Base-by-base conservation (phyloP, 1,284 basidiomycete species). In the Ceratobasidium sp. region DNA sequence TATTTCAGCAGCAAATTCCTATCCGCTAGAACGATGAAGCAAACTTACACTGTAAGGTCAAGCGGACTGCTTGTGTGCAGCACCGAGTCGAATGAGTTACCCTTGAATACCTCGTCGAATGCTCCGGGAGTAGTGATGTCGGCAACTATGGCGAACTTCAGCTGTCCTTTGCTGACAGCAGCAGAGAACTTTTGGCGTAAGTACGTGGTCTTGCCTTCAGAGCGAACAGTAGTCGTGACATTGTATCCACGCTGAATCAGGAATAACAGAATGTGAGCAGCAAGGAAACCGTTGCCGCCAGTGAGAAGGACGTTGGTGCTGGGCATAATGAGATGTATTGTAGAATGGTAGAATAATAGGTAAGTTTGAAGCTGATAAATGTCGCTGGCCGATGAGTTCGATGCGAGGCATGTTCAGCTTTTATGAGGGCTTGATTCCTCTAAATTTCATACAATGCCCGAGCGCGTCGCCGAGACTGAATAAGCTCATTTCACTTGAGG, bases 41-140 rank as follows among this genome's bases (percentile, higher is more conserved):
- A 21, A 13, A 61, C 73, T 69, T 32, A 73, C 73, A 59, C 46
- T 35, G 52, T 50, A 16, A 62, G 54, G 6, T 64, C 59, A 30
- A 63, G 55, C 16, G 73, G 73, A 18, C 66, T 71, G 35, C 73
- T 71, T 14, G 59, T 61, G 26, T 75, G 75, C 21, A 69, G 52
- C 21, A 77, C 72, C 13, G 70, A 46, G 14, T 73, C 74, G 23
- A 76, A 74, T n/a, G 38, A 26, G 52, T 74, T 70, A 26, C 64
- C 58, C 54, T 74, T 70, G 35, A 75, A 21, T 18, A 73, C 75
- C 35, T 76, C 72, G 43, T 77, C 75, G 46, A 73, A 76, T 23
- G 76, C 72, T 8, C 76, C 76, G 0, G 71, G 61, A 3, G 38
- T 43, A 11, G 73, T 66, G 46, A 74, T 73, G 44, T 74, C 71